Conservation (phyloP, 2,329 filamentous ascomycete genomes). For the Talaromyces funiculosus region DNA sequence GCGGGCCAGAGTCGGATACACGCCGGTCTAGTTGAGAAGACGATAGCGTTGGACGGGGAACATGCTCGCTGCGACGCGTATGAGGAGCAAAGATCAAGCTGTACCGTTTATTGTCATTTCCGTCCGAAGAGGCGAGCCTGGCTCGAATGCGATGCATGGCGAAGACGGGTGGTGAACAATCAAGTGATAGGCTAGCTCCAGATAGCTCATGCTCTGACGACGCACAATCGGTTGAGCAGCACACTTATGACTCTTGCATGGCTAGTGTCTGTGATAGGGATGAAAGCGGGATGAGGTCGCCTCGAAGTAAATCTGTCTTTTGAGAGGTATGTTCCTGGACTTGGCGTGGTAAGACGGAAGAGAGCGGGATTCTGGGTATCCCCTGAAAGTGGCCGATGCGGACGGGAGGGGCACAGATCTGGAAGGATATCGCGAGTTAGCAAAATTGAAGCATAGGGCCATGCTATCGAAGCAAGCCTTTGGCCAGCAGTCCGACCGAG, state of each 20-base stretch:
- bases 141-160: conserved; percentile 39
- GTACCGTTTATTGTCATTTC: conserved; percentile 27
- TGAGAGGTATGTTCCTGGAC: background rate
- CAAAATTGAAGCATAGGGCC: background rate
- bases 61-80: conserved; percentile 33
- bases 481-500: background rate
- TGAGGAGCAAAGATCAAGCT: conserved; percentile 26
- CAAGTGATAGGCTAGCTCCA: background rate
- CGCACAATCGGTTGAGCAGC: conserved; percentile 8
- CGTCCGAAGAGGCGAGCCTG: conserved; percentile 30
- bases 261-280: background rate
- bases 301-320: background rate
- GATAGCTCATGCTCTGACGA: conserved; percentile 12
- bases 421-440: background rate
- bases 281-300: background rate
- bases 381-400: conserved; percentile 2
- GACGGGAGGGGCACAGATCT: background rate
- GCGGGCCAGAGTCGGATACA: conserved; percentile 32
- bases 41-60: conserved; percentile 27
- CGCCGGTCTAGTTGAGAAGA: conserved; percentile 26
- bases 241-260: conserved; percentile 7
- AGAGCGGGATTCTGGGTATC: background rate
- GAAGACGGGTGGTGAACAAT: conserved; percentile 14
- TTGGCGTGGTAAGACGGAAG: conserved; percentile 2
- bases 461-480: background rate